Evolutionary conservation across 2,329 filamentous ascomycete species (phyloP).

Genomic region (Rutstroemia sp.): DNA sequence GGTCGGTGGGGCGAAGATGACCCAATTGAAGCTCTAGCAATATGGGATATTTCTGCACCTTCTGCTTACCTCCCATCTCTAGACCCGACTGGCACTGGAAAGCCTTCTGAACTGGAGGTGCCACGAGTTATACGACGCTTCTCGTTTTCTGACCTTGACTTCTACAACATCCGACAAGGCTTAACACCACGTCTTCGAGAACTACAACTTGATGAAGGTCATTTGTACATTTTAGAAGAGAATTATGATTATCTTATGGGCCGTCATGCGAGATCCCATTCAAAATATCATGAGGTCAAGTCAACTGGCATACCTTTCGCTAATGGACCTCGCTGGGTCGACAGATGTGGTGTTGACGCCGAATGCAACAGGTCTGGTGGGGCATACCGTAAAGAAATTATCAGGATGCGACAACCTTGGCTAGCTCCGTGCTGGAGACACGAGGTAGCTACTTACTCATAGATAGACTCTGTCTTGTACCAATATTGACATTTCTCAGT

Average conservation of each 20-base stretch:
- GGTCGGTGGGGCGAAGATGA: constrained; percentile 48
- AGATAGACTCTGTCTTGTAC: not conserved
- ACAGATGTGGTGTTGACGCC: constrained; percentile 35
- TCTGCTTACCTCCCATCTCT: constrained; percentile 43
- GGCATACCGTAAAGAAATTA: constrained; percentile 17
- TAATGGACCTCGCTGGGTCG: constrained; percentile 44
- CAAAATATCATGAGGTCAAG: constrained; percentile 38
- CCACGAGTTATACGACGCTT: constrained; percentile 43
- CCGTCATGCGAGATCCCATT: constrained; percentile 35
- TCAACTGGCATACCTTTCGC: constrained; percentile 47
- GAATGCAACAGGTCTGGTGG: constrained; percentile 15
- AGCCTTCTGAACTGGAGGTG: constrained; percentile 28
- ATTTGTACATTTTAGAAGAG: constrained; percentile 51
- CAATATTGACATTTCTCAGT: constrained; percentile 23
- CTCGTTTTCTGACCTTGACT: constrained; percentile 43
- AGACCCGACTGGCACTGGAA: constrained; percentile 37
- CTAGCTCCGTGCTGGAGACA: constrained; percentile 46
- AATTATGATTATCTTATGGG: constrained; percentile 43
- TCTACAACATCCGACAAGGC: constrained; percentile 46
- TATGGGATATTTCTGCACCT: constrained; percentile 51
- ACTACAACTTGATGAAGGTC: constrained; percentile 38
- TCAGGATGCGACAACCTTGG: constrained; percentile 24
- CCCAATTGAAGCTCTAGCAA: constrained; percentile 45
- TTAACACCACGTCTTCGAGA: constrained; percentile 41
- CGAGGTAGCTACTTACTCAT: constrained; percentile 20